phyloP scores from a whole-genome alignment of 192 early-diverging fungal species.

The Coemansia biformis region DNA sequence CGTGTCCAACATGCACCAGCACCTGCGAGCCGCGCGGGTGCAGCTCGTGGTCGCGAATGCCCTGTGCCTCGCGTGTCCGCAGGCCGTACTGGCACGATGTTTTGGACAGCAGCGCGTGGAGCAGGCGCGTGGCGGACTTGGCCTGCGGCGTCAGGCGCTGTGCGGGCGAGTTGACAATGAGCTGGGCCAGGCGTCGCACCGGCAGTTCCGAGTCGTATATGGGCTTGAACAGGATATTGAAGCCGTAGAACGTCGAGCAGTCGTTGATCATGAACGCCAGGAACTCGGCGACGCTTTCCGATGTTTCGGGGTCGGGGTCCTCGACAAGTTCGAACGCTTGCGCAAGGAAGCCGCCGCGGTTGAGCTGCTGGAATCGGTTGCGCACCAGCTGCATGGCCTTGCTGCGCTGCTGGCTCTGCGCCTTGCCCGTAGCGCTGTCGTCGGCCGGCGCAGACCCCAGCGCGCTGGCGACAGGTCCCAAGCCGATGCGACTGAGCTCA shows the following conservation, averaged over 20 bases:
- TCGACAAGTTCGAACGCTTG: conserved; percentile 37
- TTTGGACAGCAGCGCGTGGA: conserved; percentile 38
- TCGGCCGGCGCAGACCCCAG: conserved; percentile 10
- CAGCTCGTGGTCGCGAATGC: conserved; percentile 34
- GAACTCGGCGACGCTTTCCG: conserved; percentile 40
- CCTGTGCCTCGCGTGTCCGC: conserved; percentile 44
- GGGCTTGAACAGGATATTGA: conserved; percentile 48
- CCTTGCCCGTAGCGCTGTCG: conserved; percentile 4
- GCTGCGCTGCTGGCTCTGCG: conserved; percentile 34
- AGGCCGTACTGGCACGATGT: conserved; percentile 47
- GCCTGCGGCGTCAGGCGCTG: conserved; percentile 43
- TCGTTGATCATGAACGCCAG: conserved; percentile 45
- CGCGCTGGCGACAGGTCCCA: conserved; percentile 30
- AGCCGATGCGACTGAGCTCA: conserved; percentile 44
- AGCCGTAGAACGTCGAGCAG: conserved; percentile 42
- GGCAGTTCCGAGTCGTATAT: conserved; percentile 42
- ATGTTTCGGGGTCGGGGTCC: conserved; percentile 26
- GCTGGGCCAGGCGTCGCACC: conserved; percentile 42
- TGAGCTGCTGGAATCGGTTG: conserved; percentile 49
- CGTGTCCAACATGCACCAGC: conserved; percentile 39
- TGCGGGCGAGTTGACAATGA: conserved; percentile 44
- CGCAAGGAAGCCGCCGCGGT: conserved; percentile 35
- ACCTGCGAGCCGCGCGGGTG: conserved; percentile 46
- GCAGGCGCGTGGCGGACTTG: conserved; percentile 27
- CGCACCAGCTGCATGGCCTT: conserved; percentile 47